Percentiles rank a stretch among this genome's conserved stretches.
phyloP scores from a whole-genome alignment of 495 filamentous ascomycete species.

The Neurospora sp. region DNA sequence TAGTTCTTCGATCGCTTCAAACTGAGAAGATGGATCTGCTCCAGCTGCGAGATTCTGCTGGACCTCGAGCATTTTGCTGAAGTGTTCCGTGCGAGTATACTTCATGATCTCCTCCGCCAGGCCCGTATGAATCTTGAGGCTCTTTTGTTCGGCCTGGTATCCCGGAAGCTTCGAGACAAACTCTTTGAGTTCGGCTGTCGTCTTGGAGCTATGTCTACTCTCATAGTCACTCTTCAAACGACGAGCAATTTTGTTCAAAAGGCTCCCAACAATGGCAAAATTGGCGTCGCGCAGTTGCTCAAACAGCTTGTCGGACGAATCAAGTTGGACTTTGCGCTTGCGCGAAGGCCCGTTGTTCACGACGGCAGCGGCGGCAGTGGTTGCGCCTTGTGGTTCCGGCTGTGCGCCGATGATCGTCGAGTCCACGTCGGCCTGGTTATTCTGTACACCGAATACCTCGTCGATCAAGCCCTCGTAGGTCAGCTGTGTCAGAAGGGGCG shows the following conservation, averaged over 20 bases:
- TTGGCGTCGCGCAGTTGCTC: conserved; percentile 84
- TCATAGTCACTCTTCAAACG: conserved; percentile 81
- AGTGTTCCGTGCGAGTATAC: conserved; percentile 75
- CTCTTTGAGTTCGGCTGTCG: conserved; percentile 77
- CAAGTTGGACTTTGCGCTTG: conserved; percentile 85
- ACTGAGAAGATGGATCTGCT: conserved; percentile 75
- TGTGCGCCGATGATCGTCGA: conserved; percentile 73
- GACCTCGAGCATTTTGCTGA: conserved; percentile 78
- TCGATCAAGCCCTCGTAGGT: conserved; percentile 97
- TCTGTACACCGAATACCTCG: conserved; percentile 80
- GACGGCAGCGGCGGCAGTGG: conserved; percentile 22
- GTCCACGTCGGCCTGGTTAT: conserved; percentile 89
- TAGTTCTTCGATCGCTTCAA: conserved; percentile 84
- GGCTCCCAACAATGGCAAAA: conserved; percentile 82
- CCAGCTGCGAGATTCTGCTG: conserved; percentile 95
- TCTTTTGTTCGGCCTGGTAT: conserved; percentile 89
- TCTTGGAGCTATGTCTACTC: conserved; percentile 78
- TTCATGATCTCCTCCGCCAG: conserved; percentile 93
- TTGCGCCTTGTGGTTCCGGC: conserved; percentile 42
- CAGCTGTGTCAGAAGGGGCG: conserved; percentile 82
- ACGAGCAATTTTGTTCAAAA: conserved; percentile 83
- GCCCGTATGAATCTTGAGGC: conserved; percentile 79
- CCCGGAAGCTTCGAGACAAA: conserved; percentile 86
- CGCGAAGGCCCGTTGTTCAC: conserved; percentile 30
- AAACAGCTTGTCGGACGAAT: conserved; percentile 83